Evolutionary conservation across 257 asterid species (phyloP), one percentile per base, ranked within the genome.

Genomic region (Fraxinus excelsior): DNA sequence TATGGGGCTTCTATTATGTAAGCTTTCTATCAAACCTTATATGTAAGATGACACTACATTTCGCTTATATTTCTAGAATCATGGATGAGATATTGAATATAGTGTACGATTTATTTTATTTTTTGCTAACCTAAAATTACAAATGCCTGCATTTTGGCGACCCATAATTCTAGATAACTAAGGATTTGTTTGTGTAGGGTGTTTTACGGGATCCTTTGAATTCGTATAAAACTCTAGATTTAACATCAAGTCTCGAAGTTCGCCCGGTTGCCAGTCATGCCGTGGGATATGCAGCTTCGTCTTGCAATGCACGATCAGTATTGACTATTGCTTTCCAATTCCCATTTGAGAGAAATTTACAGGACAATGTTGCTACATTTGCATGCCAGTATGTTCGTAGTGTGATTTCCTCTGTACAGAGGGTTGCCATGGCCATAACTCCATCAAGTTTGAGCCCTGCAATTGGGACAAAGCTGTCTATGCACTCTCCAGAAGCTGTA

Each of bases 321-420:
- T 83, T 96, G 75, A 96, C 97, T 0, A 94, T 96, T 12, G 99
- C 98, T 6, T 94, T 96, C 84, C 99, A 96, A 73, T 96, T 96
- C 86, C 98, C 97, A 1, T 94, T 90, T 4, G 99, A 96, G 90
- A 90, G 83, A 88, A 88, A 86, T 82, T 87, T 94, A 46, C 97
- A 86, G 86, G 98, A 91, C 0, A 92, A 87, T 40, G 92, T 96
- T 18, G 97, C 97, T 18, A 73, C 93, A 3, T 91, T 92, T 97
- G 97, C 99, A 9, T 88, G 98, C 0, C 98, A 94, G 65, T 96
- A 96, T 35, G 90, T 96, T n/a, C 92, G 98, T 28, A 96, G 96
- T 58, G 97, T 96, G 60, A 88, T 96, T 73, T 89, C 97, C 21
- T 92, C 99, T 1, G 99, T 94, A 8, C 99, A 96, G 84, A 87